These are phyloP conservation scores for Cryphonectria parasitica DNA, from an alignment of 2,329 filamentous ascomycete genomes.

Conservation along the genomic window DNA sequence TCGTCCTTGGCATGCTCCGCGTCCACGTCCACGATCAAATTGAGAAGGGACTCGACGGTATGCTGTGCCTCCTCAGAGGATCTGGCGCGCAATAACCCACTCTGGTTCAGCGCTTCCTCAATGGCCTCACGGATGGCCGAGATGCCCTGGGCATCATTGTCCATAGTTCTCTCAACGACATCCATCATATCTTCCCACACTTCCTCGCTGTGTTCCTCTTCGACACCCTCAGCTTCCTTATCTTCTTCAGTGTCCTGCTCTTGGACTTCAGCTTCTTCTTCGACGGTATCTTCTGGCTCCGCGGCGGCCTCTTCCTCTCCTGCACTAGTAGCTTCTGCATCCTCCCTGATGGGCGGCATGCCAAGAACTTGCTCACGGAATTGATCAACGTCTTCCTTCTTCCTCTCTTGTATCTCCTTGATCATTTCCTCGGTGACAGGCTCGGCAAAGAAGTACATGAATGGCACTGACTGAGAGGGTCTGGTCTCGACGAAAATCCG, in stretches of 20 bases:
- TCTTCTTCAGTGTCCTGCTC: slow-evolving; percentile 31
- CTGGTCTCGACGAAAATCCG: slow-evolving; percentile 84
- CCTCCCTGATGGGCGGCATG: slow-evolving; percentile 42
- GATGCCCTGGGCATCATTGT: slow-evolving; percentile 59
- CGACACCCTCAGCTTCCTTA: slow-evolving; percentile 23
- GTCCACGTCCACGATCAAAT: slow-evolving; percentile 43
- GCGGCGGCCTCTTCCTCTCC: slow-evolving; percentile 31
- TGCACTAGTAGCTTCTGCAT: slow-evolving; percentile 27
- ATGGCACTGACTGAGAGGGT: slow-evolving; percentile 53
- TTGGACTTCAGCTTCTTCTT: slow-evolving; percentile 36
- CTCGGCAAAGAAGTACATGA: slow-evolving; percentile 90
- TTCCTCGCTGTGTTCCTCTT: slow-evolving; percentile 39
- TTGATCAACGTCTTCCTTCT: slow-evolving; percentile 65
- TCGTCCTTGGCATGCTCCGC: slow-evolving; percentile 21
- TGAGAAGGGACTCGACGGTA: slow-evolving; percentile 56
- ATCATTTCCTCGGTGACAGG: slow-evolving; percentile 77
- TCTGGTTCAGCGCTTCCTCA: slow-evolving; percentile 58
- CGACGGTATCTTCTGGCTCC: slow-evolving; percentile 35
- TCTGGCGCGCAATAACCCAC: slow-evolving; percentile 53
- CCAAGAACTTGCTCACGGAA: slow-evolving; percentile 69
- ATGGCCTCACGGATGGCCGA: slow-evolving; percentile 58
- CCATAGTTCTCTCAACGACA: slow-evolving; percentile 60
- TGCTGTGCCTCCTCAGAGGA: slow-evolving; percentile 50
- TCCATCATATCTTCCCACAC: slow-evolving; percentile 60
- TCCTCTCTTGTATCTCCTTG: slow-evolving; percentile 70